Percentiles rank a stretch among this genome's conserved stretches.
Conservation (phyloP, 2,329 filamentous ascomycete species). For the Nemania sp. region DNA sequence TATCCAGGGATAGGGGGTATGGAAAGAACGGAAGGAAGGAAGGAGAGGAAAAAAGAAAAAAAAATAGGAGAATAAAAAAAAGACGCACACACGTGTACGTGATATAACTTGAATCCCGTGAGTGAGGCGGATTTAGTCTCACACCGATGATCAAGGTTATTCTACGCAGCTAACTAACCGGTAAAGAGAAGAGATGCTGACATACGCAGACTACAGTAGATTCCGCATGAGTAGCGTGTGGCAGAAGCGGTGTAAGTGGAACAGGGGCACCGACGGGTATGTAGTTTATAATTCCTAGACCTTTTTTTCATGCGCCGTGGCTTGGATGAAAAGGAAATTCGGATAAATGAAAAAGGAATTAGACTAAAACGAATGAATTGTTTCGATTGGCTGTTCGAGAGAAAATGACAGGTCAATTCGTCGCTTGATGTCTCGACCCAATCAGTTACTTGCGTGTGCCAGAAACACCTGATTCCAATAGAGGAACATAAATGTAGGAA, state of each 20-base stretch:
- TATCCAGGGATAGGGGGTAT: background rate
- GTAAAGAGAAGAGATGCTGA: background rate
- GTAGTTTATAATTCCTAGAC: background rate
- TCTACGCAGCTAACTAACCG: background rate
- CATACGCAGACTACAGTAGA: background rate
- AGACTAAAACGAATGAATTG: background rate
- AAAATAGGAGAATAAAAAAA: background rate
- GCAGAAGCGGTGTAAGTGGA: conserved; percentile 1
- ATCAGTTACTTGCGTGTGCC: background rate
- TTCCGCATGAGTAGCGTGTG: background rate
- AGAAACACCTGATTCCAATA: background rate
- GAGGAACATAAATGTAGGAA: background rate
- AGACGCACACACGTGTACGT: background rate
- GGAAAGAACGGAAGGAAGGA: background rate
- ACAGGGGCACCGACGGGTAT: background rate
- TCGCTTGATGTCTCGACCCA: background rate
- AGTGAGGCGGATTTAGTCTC: background rate
- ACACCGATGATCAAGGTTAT: background rate
- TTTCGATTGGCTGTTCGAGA: background rate
- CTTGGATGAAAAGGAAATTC: background rate
- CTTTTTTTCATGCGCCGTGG: background rate
- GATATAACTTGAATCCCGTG: background rate
- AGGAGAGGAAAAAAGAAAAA: background rate
- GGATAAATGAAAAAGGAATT: background rate
- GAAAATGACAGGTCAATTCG: conserved; percentile 19